Evolutionary conservation across 345 rosid species (phyloP), one percentile per base, ranked within the genome.

Genomic region (Populus pruinosa): DNA sequence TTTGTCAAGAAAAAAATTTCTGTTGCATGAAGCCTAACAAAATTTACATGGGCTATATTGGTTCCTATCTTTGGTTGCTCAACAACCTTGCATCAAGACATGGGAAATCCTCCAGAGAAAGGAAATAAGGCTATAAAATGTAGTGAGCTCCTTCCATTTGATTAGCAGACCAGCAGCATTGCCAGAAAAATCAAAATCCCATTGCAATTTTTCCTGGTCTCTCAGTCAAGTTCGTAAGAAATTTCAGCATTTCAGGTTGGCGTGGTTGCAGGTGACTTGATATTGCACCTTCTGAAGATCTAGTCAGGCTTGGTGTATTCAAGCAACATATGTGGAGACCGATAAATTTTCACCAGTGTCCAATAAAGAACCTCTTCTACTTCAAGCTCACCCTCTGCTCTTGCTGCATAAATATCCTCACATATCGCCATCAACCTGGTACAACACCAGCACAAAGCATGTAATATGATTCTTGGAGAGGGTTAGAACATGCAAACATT

Each of bases 351-450:
- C 69, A 87, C 87, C 44, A 87, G 67, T 14, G 77, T 84, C 89
- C 89, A 87, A 36, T 84, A 87, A 44, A 87, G 84, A 11, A 87
- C 86, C 74, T 87, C 89, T 69, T 87, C 89, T 21, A 87, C 89
- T 69, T 79, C 84, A 31, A 87, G 87, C 85, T 82, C 89, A 31
- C 87, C 89, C 71, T 84, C 87, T 67, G 86, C 89, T 81, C 89
- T 82, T 49, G 89, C 89, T 11, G 87, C 84, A 23, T 87, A 87
- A 39, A 87, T 84, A 43, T 85, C 85, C 81, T 87, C 89, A n/a
- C 89, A 84, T 64, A 82, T 84, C 1, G 87, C 87, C 35, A 87
- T 76, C 70, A 87, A 79, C 85, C 89, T 87, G 81, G 80, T 81
- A 70, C 77, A 44, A 29, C 39, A 47, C 8, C 75, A 67, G 66